These are phyloP conservation scores for Trichoderma endophyticum DNA, from an alignment of 2,329 filamentous ascomycete species.

Conservation along the genomic window DNA sequence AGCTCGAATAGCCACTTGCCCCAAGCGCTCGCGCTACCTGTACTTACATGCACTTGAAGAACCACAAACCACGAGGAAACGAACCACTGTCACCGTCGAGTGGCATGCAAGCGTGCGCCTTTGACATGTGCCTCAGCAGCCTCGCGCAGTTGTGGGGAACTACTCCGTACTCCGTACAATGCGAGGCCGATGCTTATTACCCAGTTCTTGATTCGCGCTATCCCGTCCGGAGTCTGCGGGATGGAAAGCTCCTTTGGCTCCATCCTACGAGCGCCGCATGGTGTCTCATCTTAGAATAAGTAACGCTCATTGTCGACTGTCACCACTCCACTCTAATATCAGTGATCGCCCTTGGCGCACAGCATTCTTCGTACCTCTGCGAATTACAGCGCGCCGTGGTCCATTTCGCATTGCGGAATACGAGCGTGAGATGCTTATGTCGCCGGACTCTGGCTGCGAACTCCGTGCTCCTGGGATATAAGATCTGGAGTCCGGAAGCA, in stretches of 20 bases:
- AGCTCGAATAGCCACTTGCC: not conserved
- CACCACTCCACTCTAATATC: constrained; percentile 5
- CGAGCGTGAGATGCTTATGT: not conserved
- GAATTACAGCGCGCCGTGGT: not conserved
- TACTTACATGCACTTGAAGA: not conserved
- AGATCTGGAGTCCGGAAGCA: not conserved
- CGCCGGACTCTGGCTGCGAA: not conserved
- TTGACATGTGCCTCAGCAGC: constrained; percentile 1
- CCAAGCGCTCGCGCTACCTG: not conserved
- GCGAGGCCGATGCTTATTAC: not conserved
- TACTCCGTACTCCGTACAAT: not conserved
- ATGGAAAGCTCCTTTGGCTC: not conserved
- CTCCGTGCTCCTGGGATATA: not conserved
- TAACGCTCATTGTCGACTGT: not conserved
- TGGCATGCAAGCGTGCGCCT: not conserved
- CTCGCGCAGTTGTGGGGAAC: not conserved
- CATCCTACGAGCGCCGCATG: not conserved
- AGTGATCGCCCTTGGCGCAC: constrained; percentile 8
- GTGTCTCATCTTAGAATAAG: not conserved
- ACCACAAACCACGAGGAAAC: not conserved
- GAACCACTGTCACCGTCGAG: not conserved
- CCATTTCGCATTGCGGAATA: not conserved
- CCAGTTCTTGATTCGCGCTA: not conserved
- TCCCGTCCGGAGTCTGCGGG: constrained; percentile 5
- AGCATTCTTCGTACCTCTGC: not conserved